A percentile compares a stretch with the other conserved stretches of the same genome.
Conservation (phyloP, 106 monocot genomes). For the Narthecium ossifragum region DNA sequence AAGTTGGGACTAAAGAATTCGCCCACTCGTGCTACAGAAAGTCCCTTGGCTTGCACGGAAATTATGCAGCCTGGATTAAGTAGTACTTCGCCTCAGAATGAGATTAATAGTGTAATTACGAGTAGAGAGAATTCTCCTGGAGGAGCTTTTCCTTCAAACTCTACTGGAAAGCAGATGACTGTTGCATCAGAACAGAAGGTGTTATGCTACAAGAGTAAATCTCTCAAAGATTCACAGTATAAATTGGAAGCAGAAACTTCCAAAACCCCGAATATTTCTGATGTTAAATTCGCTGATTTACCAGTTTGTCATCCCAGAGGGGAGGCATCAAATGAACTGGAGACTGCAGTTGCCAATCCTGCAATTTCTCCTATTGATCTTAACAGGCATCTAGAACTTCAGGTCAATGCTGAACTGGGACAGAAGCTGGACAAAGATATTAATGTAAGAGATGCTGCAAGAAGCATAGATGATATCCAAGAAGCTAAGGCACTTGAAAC, state of each 20-base stretch:
- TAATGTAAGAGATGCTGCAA: neutral
- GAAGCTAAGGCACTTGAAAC: constrained; percentile 6
- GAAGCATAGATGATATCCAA: no score
- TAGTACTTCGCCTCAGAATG: neutral
- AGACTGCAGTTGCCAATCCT: no score
- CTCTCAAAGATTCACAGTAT: constrained; percentile 14
- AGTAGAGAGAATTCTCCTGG: constrained; percentile 3
- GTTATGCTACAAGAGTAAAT: constrained; percentile 26
- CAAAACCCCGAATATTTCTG: no score
- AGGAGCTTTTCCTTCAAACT: constrained; percentile 4
- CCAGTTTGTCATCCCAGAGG: no score
- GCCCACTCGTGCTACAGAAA: neutral
- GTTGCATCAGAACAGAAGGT: constrained; percentile 10
- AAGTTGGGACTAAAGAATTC: constrained; percentile 8
- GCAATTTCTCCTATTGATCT: no score
- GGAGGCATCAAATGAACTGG: no score
- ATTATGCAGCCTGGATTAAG: constrained; percentile 1
- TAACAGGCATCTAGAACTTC: no score
- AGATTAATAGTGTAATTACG: neutral
- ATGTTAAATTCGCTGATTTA: no score
- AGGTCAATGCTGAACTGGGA: no score
- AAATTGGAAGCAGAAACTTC: no score
- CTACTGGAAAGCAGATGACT: constrained; percentile 2
- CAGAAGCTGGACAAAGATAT: neutral
- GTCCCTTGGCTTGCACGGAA: constrained; percentile 1